Base-by-base conservation (phyloP, 2,329 filamentous ascomycete genomes). In the Hypomyces perniciosus region DNA sequence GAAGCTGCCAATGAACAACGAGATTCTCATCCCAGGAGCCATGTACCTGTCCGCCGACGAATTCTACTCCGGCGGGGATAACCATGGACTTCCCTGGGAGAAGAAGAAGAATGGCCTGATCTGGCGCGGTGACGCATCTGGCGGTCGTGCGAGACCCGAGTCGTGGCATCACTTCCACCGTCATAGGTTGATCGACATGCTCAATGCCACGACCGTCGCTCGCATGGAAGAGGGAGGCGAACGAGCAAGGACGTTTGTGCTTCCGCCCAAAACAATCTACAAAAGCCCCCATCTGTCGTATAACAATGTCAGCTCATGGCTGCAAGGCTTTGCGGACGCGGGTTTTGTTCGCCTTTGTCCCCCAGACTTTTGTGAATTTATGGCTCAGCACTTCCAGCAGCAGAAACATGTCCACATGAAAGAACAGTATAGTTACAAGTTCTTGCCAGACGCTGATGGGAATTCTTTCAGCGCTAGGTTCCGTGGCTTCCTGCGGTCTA, bases 111-210 rank as follows among this genome's bases (percentile, higher is more conserved):
- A 78, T 48, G 70, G 67, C 4, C 66, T 83, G 42, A 68, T 84
- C 34, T 87, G 84, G 84, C 80, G 84, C 35, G 84, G 84, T 42
- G 78, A 80, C 2, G 81, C 79, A 3, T 84, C 82, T 6, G 84
- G 83, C 3, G 83, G 82, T 2, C 70, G 72, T 29, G 66, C 73
- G 42, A 68, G 67, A 50, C 59, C 61, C n/a, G 63, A 80, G 41
- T 85, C 78, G 54, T 89, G 85, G 84, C 74, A 73, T 33, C 78
- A 80, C 34, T 86, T 87, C 59, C 85, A 88, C 54, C 81, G 85
- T n/a, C 84, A 86, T 58, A 81, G 85, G 4, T 80, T 88, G 52
- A 71, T 88, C 28, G 73, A 82, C 52, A 85, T 88, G 81, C 69
- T 85, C 44, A 88, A 89, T 59, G 77, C 76, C 7, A 84, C 81